phyloP scores from a whole-genome alignment of 805 yeast species.

The Jamesozyma lodderae region DNA sequence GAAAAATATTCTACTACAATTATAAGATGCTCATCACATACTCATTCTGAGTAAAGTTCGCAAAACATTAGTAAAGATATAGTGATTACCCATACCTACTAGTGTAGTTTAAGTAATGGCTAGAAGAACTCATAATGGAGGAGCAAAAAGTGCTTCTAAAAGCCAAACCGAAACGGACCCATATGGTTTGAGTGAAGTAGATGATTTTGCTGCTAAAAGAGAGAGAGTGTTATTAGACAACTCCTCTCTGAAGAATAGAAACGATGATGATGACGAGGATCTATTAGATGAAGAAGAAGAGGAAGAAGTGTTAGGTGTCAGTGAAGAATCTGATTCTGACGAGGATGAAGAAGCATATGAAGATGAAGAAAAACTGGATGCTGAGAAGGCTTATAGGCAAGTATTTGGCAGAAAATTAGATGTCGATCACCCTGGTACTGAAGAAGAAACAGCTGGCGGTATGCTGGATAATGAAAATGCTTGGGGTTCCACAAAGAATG shows the following conservation, averaged over 20 bases:
- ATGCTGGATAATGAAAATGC: conserved; percentile 35
- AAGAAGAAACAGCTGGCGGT: conserved; percentile 22
- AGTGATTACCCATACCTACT: background rate
- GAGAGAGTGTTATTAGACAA: conserved; percentile 49
- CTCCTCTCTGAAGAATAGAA: conserved; percentile 40
- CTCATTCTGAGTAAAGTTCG: no score
- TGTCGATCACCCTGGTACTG: conserved; percentile 18
- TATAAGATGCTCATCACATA: conserved; percentile 19
- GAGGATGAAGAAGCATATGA: conserved; percentile 25
- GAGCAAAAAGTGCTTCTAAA: background rate
- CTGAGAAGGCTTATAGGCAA: conserved; percentile 32
- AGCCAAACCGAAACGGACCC: conserved; percentile 15
- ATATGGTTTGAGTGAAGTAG: conserved; percentile 57
- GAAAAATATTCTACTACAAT: no score
- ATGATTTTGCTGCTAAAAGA: conserved; percentile 51
- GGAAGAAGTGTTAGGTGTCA: conserved; percentile 43
- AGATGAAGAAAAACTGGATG: conserved; percentile 30
- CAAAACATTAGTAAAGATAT: no score
- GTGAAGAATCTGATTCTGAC: conserved; percentile 8
- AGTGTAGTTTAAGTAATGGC: background rate
- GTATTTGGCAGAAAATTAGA: conserved; percentile 29
- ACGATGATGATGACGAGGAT: conserved; percentile 39
- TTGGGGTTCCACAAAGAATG: conserved; percentile 38
- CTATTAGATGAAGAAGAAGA: conserved; percentile 38
- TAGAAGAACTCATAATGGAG: background rate